These are phyloP conservation scores for Ilyonectria destructans DNA, from an alignment of 2,329 filamentous ascomycete species.

Conservation along the genomic window DNA sequence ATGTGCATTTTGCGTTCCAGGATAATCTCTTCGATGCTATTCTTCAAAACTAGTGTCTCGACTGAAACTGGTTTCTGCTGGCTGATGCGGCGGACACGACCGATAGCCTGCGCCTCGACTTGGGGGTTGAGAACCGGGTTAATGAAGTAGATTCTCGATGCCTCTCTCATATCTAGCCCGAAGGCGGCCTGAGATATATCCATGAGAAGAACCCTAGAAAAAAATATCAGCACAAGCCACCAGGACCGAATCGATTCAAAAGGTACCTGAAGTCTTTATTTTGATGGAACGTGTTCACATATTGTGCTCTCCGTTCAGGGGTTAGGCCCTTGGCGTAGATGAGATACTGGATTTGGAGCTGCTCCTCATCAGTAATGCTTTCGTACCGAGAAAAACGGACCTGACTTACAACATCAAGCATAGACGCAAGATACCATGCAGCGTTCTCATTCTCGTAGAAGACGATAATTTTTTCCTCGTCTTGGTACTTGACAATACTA, in stretches of 20 bases:
- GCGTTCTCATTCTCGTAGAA: constrained; percentile 94
- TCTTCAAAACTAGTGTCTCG: constrained; percentile 86
- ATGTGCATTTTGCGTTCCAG: constrained; percentile 81
- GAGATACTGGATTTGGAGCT: constrained; percentile 73
- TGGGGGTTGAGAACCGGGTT: constrained; percentile 90
- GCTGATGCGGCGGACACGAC: constrained; percentile 89
- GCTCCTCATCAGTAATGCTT: constrained; percentile 28
- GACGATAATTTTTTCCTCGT: constrained; percentile 87
- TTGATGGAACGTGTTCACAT: constrained; percentile 85
- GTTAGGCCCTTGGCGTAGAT: constrained; percentile 79
- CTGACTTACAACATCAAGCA: constrained; percentile 78
- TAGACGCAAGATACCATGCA: constrained; percentile 88
- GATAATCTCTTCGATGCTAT: constrained; percentile 90
- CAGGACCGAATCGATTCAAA: background rate
- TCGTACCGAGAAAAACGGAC: background rate
- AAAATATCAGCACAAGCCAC: constrained; percentile 17
- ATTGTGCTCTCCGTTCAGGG: constrained; percentile 77
- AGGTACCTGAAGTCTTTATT: constrained; percentile 72
- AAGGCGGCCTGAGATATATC: constrained; percentile 92
- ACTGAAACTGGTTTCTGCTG: constrained; percentile 86
- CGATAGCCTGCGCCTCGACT: constrained; percentile 92
- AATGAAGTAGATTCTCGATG: constrained; percentile 90
- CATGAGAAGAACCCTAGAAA: constrained; percentile 84
- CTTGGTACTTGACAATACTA: constrained; percentile 77
- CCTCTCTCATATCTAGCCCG: constrained; percentile 87